Conservation (phyloP, 257 asterid genomes). For the Plectranthus barbatus region DNA sequence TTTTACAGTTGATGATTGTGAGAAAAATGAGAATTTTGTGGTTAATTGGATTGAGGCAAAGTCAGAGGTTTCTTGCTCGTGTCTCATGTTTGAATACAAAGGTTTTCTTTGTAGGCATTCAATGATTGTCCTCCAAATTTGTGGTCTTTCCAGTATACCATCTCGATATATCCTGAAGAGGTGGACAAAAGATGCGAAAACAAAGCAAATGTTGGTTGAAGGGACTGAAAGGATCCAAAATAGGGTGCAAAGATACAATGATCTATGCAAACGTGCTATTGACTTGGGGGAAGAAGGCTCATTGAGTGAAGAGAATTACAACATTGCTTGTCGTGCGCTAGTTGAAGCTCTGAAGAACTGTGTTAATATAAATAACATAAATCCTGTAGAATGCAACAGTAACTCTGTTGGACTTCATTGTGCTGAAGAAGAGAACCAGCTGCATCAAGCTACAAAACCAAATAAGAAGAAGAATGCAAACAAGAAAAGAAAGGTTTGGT, state of each 20-base stretch:
- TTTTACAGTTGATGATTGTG: constrained; percentile 84
- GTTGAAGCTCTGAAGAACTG: constrained; percentile 80
- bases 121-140: constrained; percentile 89
- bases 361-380: constrained; percentile 68
- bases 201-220: constrained; percentile 31
- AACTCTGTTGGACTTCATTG: constrained; percentile 45
- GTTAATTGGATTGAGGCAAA: constrained; percentile 70
- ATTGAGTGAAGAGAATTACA: constrained; percentile 59
- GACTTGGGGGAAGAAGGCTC: constrained; percentile 91
- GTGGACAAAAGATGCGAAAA: constrained; percentile 95
- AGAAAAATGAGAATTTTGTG: constrained; percentile 63
- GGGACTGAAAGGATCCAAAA: constrained; percentile 60
- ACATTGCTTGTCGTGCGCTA: constrained; percentile 65
- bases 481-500: constrained; percentile 82
- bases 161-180: constrained; percentile 72
- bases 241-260: constrained; percentile 86
- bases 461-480: constrained; percentile 53
- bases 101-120: constrained; percentile 96
- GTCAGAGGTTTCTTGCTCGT: constrained; percentile 82
- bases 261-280: constrained; percentile 80
- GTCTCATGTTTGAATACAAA: constrained; percentile 81
- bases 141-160: constrained; percentile 89
- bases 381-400: constrained; percentile 43
- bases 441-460: constrained; percentile 35
- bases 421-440: constrained; percentile 57